Evolutionary conservation across 176 grass and related monocot species (phyloP).

Genomic region (Rhynchospora breviuscula): DNA sequence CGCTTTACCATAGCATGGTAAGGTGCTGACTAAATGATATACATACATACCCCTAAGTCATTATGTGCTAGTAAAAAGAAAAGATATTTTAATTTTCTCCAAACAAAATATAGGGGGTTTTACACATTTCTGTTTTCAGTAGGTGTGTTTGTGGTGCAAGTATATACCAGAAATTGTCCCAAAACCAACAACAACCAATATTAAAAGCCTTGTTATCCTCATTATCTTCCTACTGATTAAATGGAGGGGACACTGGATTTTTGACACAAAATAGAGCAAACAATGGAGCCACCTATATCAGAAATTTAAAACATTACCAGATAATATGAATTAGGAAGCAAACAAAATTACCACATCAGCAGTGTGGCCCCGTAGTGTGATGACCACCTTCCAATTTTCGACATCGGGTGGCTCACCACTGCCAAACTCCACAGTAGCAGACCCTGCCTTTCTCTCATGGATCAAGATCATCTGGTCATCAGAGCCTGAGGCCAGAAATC

Average conservation of each 20-base stretch:
- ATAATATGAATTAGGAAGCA: slow-evolving; percentile 7
- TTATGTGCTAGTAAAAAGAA: background rate
- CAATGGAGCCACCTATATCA: background rate
- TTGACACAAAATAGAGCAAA: background rate
- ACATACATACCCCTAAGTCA: background rate
- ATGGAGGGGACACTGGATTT: background rate
- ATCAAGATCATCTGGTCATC: slow-evolving; percentile 97
- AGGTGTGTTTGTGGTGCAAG: background rate
- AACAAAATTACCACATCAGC: slow-evolving; percentile 88
- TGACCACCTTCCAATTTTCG: slow-evolving; percentile 96
- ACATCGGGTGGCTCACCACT: slow-evolving; percentile 90
- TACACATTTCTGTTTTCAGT: background rate
- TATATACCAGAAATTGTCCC: background rate
- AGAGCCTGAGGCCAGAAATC: slow-evolving; percentile 89
- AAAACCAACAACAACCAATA: slow-evolving; percentile 1
- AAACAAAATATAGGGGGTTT: background rate
- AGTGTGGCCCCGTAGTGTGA: slow-evolving; percentile 95
- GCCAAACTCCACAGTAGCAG: slow-evolving; percentile 88
- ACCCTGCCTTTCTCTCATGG: slow-evolving; percentile 91
- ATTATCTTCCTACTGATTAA: background rate
- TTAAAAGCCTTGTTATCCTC: background rate
- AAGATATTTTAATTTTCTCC: background rate
- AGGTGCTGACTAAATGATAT: background rate
- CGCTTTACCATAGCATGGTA: background rate
- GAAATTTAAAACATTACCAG: slow-evolving; percentile 7